Evolutionary conservation across 129 eudicot species (phyloP).

Genomic region (Flaveria robusta): DNA sequence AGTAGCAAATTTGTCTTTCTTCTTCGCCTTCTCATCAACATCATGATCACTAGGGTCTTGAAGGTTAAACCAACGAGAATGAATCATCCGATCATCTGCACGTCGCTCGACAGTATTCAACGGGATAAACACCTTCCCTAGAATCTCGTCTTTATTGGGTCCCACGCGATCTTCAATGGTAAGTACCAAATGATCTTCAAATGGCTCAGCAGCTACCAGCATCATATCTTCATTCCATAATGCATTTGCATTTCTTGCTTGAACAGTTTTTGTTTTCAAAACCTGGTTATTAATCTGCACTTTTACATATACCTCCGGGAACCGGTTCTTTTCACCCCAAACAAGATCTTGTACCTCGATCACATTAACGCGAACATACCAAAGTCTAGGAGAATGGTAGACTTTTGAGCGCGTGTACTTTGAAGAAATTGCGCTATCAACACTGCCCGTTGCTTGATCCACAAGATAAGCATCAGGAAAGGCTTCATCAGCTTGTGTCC

Average conservation of each 20-base stretch:
- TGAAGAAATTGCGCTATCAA: conserved; percentile 45
- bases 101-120: conserved; percentile 55
- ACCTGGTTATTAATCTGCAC: conserved; percentile 65
- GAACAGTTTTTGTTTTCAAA: conserved; percentile 58
- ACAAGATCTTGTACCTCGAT: conserved; percentile 88
- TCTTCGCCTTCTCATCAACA: conserved; percentile 52
- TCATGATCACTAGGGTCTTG: conserved; percentile 52
- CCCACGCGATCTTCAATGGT: conserved; percentile 74
- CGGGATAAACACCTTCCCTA: conserved; percentile 69
- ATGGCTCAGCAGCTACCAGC: conserved; percentile 96
- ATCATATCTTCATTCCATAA: conserved; percentile 89
- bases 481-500: conserved; percentile 96
- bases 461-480: conserved; percentile 91
- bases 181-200: conserved; percentile 78
- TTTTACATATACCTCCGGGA: conserved; percentile 70
- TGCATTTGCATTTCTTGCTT: conserved; percentile 50
- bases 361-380: conserved; percentile 90
- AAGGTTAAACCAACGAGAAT: conserved; percentile 61
- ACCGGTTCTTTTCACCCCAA: conserved; percentile 56
- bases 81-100: conserved; percentile 67
- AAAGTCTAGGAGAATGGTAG: conserved; percentile 84
- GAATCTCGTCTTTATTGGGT: conserved; percentile 58
- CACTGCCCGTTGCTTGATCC: conserved; percentile 53
- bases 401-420: conserved; percentile 75
- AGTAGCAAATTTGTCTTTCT: conserved; percentile 63